Conservation (phyloP, 306 rosid species). For the Vigna trinervia region DNA sequence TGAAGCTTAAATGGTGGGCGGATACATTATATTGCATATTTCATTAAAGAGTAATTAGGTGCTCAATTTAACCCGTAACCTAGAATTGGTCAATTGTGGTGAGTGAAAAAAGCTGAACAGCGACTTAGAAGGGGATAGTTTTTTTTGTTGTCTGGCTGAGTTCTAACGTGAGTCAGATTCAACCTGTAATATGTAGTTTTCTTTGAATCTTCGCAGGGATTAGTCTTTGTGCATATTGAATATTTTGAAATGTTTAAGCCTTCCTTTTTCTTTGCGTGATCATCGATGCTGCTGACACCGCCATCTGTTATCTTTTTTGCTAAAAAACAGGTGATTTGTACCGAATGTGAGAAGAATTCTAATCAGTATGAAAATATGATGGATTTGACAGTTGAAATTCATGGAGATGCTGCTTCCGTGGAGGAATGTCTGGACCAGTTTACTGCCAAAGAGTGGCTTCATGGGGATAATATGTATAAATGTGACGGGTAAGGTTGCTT, state of each 20-base stretch:
- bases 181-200: conserved; percentile 7
- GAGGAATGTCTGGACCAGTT: conserved; percentile 97
- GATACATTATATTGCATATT: not conserved
- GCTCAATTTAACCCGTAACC: not conserved
- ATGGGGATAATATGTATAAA: conserved; percentile 95
- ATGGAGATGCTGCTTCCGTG: conserved; percentile 88
- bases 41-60: not conserved
- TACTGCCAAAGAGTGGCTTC: conserved; percentile 84
- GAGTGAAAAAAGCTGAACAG: not conserved
- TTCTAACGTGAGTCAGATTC: conserved; percentile 20
- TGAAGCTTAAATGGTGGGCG: no score
- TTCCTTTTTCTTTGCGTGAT: not conserved
- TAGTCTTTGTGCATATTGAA: no score
- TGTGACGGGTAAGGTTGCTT: conserved; percentile 87
- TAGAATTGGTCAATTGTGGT: not conserved
- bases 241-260: not conserved
- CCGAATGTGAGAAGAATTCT: conserved; percentile 75
- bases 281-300: conserved; percentile 33
- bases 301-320: not conserved
- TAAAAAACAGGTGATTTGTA: conserved; percentile 77
- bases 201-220: not conserved
- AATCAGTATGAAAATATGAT: conserved; percentile 94
- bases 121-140: not conserved
- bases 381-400: conserved; percentile 98
- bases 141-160: not conserved